Conservation (phyloP, 805 yeast species). For the Ogataea dorogensis region DNA sequence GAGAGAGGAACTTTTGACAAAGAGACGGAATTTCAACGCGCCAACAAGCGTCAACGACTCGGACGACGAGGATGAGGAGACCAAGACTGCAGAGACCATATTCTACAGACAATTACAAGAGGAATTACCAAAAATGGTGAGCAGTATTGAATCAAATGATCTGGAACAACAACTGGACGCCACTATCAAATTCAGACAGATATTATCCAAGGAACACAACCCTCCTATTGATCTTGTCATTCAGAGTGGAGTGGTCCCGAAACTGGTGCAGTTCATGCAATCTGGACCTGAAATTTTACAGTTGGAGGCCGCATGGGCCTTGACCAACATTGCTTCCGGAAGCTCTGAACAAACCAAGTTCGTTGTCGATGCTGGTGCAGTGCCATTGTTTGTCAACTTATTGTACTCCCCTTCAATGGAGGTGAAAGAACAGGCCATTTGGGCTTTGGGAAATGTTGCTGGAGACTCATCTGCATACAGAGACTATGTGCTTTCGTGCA, state of each 20-base stretch:
- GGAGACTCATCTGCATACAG: constrained; percentile 92
- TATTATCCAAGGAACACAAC: constrained; percentile 87
- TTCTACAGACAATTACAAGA: constrained; percentile 51
- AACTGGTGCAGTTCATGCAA: constrained; percentile 80
- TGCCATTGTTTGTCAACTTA: constrained; percentile 83
- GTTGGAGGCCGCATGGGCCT: constrained; percentile 99
- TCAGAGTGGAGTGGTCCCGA: constrained; percentile 90
- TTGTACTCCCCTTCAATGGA: constrained; percentile 79
- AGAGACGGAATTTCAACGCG: constrained; percentile 76
- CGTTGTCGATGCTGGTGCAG: constrained; percentile 92
- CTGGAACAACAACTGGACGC: constrained; percentile 82
- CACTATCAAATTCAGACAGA: constrained; percentile 90
- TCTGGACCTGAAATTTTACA: constrained; percentile 84
- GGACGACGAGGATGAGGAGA: constrained; percentile 50
- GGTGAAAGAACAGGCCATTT: constrained; percentile 96
- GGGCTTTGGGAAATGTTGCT: constrained; percentile 99
- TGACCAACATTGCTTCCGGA: constrained; percentile 97
- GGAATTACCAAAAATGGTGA: constrained; percentile 85
- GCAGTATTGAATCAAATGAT: constrained; percentile 70
- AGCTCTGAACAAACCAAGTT: constrained; percentile 82
- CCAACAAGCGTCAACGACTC: constrained; percentile 48
- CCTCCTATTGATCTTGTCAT: constrained; percentile 96
- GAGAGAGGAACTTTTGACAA: constrained; percentile 90
- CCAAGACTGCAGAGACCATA: constrained; percentile 27
- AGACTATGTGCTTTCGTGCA: constrained; percentile 80